Base-by-base conservation (phyloP, 768 basidiomycete genomes). In the Suillus hirtellus region DNA sequence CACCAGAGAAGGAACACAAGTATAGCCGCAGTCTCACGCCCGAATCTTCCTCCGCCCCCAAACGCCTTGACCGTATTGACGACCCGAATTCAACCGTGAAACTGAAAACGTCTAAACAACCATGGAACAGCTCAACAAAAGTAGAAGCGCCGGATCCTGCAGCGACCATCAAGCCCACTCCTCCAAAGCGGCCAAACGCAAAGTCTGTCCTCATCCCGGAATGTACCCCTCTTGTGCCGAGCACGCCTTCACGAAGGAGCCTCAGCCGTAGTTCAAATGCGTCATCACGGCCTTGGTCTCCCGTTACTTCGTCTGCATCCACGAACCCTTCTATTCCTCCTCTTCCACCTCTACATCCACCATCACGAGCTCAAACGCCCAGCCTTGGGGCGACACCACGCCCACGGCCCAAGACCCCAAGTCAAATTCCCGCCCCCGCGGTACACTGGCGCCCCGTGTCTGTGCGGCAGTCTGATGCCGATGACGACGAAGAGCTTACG, bases 101-200 rank as follows among this genome's bases (percentile, higher is more conserved):
- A 68, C 70, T 66, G 59, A 74, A 72, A 61, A 31, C 75, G 62
- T 55, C 67, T 40, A 83, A 84, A 67, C 86, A 86, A 64, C 79
- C 75, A 40, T 95, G 93, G 93, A 95, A 95, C 70, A 82, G 88
- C 66, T 94, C 92, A 5, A 93, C 92, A 1, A 91, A 80, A 69
- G 82, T 94, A n/a, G 79, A 86, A 54, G 38, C 24, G 5, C 67
- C 77, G 19, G 88, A 88, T 31, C 84, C 76, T 9, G 68, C 68
- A 46, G 83, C 81, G 35, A 74, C 74, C 8, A 71, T 83, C 66
- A 87, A 84, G 70, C 79, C 77, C 37, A 75, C 81, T 40, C 80
- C 84, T 35, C 80, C 84, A 15, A 82, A 81, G 69, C 81, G 86
- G 42, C 70, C 76, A n/a, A 74, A 70, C 56, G 75, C 82, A 1